Evolutionary conservation across 2,329 filamentous ascomycete genomes (phyloP).

Genomic region (Paramyrothecium sp.): DNA sequence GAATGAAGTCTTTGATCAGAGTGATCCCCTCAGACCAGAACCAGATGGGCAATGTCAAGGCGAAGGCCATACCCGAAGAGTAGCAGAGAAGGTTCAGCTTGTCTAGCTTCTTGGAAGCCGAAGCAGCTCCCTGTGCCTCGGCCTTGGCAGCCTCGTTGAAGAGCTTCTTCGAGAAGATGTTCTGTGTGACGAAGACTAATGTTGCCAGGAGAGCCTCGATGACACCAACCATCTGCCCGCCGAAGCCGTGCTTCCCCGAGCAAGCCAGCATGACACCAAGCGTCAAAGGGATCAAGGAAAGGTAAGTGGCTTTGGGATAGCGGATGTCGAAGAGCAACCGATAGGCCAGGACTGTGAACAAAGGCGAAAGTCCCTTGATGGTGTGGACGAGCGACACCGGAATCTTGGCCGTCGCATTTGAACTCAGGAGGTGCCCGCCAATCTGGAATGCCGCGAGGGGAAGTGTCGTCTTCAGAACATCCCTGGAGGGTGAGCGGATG

Average conservation of each 20-base stretch:
- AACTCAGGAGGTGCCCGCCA: constrained; percentile 88
- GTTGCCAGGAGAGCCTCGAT: constrained; percentile 86
- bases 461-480: constrained; percentile 84
- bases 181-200: constrained; percentile 94
- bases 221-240: constrained; percentile 86
- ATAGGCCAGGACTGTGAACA: constrained; percentile 95
- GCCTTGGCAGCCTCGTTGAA: constrained; percentile 92
- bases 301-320: constrained; percentile 83
- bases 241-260: constrained; percentile 75
- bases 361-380: constrained; percentile 93
- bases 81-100: constrained; percentile 97
- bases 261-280: constrained; percentile 95
- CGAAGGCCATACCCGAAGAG: constrained; percentile 88
- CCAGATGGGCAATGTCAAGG: constrained; percentile 89
- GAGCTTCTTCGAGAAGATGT: constrained; percentile 96
- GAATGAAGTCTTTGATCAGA: constrained; percentile 74
- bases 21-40: constrained; percentile 83
- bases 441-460: constrained; percentile 92
- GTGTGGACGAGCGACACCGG: constrained; percentile 97
- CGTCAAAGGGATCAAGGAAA: constrained; percentile 87
- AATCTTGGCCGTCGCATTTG: constrained; percentile 90
- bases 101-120: constrained; percentile 77
- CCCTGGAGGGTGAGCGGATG: constrained; percentile 75
- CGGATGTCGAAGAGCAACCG: constrained; percentile 83
- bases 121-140: constrained; percentile 68